Conservation (phyloP, 495 filamentous ascomycete species). For the Neurospora hispaniola region DNA sequence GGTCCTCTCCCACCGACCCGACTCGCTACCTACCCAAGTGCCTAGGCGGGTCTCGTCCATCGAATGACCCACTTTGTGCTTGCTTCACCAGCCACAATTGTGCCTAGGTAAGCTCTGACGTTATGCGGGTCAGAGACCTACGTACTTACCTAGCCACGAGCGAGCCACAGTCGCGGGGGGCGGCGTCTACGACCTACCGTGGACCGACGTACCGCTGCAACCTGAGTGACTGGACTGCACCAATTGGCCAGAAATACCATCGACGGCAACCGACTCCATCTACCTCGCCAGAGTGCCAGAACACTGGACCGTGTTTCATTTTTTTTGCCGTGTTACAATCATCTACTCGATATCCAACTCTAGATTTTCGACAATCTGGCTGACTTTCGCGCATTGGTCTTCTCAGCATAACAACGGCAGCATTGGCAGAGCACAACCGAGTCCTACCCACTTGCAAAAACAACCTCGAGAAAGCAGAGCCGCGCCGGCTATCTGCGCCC, state of each 20-base stretch:
- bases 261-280: background rate
- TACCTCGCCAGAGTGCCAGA: background rate
- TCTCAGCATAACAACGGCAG: background rate
- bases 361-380: background rate
- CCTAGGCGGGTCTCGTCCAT: background rate
- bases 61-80: background rate
- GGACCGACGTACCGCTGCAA: background rate
- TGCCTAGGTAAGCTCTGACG: background rate
- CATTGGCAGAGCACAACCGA: background rate
- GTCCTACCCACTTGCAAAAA: background rate
- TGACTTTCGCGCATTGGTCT: background rate
- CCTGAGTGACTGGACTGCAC: background rate
- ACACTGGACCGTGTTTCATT: background rate
- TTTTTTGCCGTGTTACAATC: constrained; percentile 6
- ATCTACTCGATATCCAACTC: background rate
- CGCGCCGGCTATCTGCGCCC: constrained; percentile 45
- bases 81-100: constrained; percentile 3
- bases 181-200: too few relatives aligned
- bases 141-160: background rate
- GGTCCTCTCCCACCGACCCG: background rate
- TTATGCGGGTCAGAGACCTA: background rate
- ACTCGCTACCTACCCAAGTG: too few relatives aligned
- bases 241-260: background rate
- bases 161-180: background rate
- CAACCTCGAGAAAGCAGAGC: constrained; percentile 18